Base-by-base conservation (phyloP, 108 stramenopile genomes). In the Cylindrotheca fusiformis region DNA sequence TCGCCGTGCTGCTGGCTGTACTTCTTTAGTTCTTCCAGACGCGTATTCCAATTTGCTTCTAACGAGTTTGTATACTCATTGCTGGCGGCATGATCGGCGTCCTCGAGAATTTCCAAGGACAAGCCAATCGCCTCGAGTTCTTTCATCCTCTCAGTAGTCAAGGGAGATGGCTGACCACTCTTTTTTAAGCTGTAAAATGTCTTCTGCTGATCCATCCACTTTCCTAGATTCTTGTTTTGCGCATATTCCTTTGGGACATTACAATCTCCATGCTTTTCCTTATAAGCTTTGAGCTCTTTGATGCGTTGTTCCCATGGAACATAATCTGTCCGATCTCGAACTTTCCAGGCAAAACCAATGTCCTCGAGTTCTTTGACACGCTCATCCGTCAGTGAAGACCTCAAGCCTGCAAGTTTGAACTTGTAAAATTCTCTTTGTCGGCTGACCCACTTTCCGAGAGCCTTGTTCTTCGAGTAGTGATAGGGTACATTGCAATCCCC, bases 161-260 rank as follows among this genome's bases (percentile, higher is more conserved):
- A 69, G 10, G 75, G 75, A 8, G 60, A 50, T 17, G 22, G 48
- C 5, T 49, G 10, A 25, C 48, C 48, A 50, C 23, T 6, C n/a
- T n/a, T 0, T 17, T 28, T 26, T 3, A 41, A 32, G 32, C 77
- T 82, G 77, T 81, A 88, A 47, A 66, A 58, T 51, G 78, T 80
- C 1, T 80, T 71, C 62, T 81, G 80, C 0, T 64, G 72, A 30
- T 67, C 55, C 10, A 86, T 83, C 90, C 86, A 91, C 58, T 78
- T 84, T 5, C 90, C 90, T 32, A 91, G 71, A 31, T 76, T 69
- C 2, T 75, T 48, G 60, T 91, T 91, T 6, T 55, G 63, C 19
- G 73, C 50, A 67, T 84, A 86, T 31, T 81, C 74, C 14, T 82
- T 82, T 6, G 86, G 90, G 27, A 91, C 90, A 61, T 88, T 81